Base-by-base conservation (phyloP, 441 rosid species). In the Gossypium gossypioides region DNA sequence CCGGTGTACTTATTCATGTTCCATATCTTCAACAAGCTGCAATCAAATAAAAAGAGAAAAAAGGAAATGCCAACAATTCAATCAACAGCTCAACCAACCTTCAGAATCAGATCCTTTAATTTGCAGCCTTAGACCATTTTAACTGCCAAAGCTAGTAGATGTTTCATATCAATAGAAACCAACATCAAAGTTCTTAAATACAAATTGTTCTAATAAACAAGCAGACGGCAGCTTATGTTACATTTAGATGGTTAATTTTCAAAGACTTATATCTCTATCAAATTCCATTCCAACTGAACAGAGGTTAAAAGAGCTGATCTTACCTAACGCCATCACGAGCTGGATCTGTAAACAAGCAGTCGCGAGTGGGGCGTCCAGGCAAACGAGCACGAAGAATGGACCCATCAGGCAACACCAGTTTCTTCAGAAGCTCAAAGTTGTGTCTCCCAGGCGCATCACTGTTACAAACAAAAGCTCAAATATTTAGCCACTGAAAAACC, bases 21-120 rank as follows among this genome's bases (percentile, higher is more conserved):
- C 98, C 98, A 91, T 80, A 94, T 90, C 88, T 94, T 94, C 80
- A 94, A 76, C 83, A 94, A 83, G 83, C 98, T 94, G 88, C 80
- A 78, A 70, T 32, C 32, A 71, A 22, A 12, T 4, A 25, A 59
- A 4, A 54, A 54, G 44, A 34, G 13, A 15, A 4, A 2, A 13
- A 19, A 61, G 5, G n/a, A 66, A 44, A 29, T 12, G 15, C 51
- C 34, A 50, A 27, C 6, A 9, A 55, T 54, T 0, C 18, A 61
- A 61, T 7, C 13, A 66, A 24, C 37, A 48, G 6, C 1, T 46
- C 55, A 65, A 65, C 24, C 19, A 65, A 65, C 24, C 19, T 65
- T 12, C 67, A 61, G 15, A 6, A 29, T 32, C 40, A 32, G 40
- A 32, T 32, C 18, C 22, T 50, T 48, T 44, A 44, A 25, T 25